Conservation (phyloP, 1,284 basidiomycete genomes). For the Xerocomus amazonicus region DNA sequence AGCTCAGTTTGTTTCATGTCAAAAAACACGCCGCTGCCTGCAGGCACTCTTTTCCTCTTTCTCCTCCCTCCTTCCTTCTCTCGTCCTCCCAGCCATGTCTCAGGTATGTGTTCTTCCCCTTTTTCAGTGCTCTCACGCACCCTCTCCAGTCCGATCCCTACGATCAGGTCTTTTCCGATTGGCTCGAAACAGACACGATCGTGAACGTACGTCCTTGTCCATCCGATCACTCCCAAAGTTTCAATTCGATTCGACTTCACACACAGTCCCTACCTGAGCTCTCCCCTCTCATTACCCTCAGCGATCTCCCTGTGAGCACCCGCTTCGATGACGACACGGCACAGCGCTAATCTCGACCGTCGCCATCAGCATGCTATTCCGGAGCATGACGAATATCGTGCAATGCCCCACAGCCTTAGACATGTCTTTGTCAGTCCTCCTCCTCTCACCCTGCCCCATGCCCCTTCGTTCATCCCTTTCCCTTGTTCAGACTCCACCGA, state of each 20-base stretch:
- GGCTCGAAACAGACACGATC: conserved; percentile 23
- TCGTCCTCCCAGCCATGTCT: conserved; percentile 16
- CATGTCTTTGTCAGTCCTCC: conserved; percentile 27
- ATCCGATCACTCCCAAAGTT: not conserved
- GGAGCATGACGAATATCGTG: conserved; percentile 28
- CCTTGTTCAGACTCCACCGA: conserved; percentile 24
- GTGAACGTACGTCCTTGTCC: conserved; percentile 23
- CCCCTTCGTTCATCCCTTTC: conserved; percentile 2
- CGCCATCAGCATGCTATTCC: conserved; percentile 28
- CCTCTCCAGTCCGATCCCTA: not conserved
- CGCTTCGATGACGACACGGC: conserved; percentile 18
- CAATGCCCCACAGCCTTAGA: conserved; percentile 31
- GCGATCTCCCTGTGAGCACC: conserved; percentile 31
- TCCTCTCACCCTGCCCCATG: conserved; percentile 1
- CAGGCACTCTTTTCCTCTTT: conserved; percentile 13
- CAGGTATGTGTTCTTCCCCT: conserved; percentile 1
- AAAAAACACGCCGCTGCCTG: conserved; percentile 35
- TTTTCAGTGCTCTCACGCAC: not conserved
- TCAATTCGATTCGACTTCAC: not conserved
- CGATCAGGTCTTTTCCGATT: conserved; percentile 3
- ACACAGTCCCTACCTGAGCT: conserved; percentile 18
- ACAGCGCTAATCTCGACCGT: conserved; percentile 21
- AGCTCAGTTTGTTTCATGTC: conserved; percentile 17
- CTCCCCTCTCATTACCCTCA: conserved; percentile 22
- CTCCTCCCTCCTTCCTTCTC: not conserved